Percentiles rank a stretch among this genome's conserved stretches.
phyloP scores from a whole-genome alignment of 2,329 filamentous ascomycete species.

The Lojkania enalia region DNA sequence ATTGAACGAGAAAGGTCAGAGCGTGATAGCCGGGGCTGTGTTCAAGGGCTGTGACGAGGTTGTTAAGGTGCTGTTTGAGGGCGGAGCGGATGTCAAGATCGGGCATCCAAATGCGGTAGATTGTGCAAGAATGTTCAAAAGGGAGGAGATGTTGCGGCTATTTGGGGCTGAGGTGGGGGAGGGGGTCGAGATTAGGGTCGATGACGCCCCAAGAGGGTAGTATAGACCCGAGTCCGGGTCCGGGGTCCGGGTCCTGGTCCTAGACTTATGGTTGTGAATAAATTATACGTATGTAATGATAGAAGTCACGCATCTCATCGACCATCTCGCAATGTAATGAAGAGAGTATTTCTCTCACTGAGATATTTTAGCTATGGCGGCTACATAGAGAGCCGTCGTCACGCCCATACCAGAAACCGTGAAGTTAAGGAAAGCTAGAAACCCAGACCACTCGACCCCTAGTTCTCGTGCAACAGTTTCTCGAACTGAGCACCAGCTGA shows the following conservation, averaged over 20 bases:
- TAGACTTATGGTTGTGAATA: too few relatives aligned
- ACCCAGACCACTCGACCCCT: conserved; percentile 28
- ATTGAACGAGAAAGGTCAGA: conserved; percentile 70
- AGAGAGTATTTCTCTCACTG: background rate
- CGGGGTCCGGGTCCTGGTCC: too few relatives aligned
- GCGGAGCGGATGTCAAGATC: conserved; percentile 45
- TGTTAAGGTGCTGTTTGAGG: conserved; percentile 56
- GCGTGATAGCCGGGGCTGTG: conserved; percentile 69
- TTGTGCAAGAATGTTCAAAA: conserved; percentile 52
- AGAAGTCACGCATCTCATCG: too few relatives aligned
- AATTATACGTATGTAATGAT: background rate
- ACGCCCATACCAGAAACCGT: conserved; percentile 18
- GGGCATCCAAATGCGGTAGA: conserved; percentile 54
- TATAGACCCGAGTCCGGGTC: too few relatives aligned
- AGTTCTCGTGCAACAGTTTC: conserved; percentile 53
- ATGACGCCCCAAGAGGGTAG: too few relatives aligned
- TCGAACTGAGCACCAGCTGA: conserved; percentile 57
- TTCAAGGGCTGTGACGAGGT: conserved; percentile 72
- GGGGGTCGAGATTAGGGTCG: conserved; percentile 1
- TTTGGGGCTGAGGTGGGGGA: conserved; percentile 32
- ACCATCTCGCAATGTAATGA: background rate
- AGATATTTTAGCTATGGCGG: conserved; percentile 6
- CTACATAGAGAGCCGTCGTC: conserved; percentile 7
- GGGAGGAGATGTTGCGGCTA: conserved; percentile 36
- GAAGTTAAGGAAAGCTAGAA: conserved; percentile 30